These are phyloP conservation scores for Penicillium aurantiogriseum DNA, from an alignment of 2,329 filamentous ascomycete species.

Conservation along the genomic window DNA sequence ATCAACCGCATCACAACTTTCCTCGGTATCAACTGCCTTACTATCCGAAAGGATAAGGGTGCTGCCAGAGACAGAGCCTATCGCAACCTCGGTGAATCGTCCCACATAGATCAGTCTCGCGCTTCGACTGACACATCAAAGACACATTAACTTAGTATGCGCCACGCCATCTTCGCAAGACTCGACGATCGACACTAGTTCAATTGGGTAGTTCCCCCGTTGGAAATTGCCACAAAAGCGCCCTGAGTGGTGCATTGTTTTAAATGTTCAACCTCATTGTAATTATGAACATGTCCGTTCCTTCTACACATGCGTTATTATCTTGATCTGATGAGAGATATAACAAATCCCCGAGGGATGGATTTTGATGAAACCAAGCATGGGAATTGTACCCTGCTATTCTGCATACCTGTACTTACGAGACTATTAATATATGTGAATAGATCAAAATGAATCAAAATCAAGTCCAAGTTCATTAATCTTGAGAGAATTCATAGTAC, in stretches of 20 bases:
- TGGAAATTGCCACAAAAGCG: not conserved
- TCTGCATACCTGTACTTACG: slow-evolving; percentile 8
- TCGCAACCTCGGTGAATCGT: slow-evolving; percentile 34
- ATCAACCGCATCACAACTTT: slow-evolving; percentile 89
- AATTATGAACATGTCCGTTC: slow-evolving; percentile 9
- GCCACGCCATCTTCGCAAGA: not conserved
- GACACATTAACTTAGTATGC: slow-evolving; percentile 7
- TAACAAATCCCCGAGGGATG: not conserved
- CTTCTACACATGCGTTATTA: not conserved
- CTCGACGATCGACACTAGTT: not conserved
- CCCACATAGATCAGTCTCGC: slow-evolving; percentile 9
- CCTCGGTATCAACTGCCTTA: slow-evolving; percentile 90
- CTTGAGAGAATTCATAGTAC: not conserved
- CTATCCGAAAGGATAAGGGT: slow-evolving; percentile 57
- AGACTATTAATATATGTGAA: slow-evolving; percentile 11
- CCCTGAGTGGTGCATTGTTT: not conserved
- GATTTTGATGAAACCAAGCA: slow-evolving; percentile 4
- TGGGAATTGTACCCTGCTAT: not conserved
- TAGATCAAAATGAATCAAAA: slow-evolving; percentile 5
- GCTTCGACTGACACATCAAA: slow-evolving; percentile 8
- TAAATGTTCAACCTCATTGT: slow-evolving; percentile 7
- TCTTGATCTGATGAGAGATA: not conserved
- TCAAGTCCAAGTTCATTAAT: not conserved
- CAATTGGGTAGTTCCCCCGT: not conserved
- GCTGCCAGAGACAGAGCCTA: slow-evolving; percentile 37